These are phyloP conservation scores for Kwoniella europaea DNA, from an alignment of 768 basidiomycete species.

Conservation along the genomic window DNA sequence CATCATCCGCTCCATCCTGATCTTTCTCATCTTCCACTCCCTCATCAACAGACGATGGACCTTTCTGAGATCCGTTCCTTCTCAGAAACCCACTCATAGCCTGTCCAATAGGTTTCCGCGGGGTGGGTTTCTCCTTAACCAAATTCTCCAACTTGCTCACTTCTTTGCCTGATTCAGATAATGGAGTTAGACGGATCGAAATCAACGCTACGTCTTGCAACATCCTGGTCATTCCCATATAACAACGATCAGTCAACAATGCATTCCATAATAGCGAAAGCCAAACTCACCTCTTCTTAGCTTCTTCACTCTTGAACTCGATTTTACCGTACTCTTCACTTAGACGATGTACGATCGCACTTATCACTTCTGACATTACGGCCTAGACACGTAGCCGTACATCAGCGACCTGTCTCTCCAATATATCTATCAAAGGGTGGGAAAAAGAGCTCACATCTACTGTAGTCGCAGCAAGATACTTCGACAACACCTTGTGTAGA, in stretches of 20 bases:
- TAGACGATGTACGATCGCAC: conserved; percentile 86
- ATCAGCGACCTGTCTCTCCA: too few relatives aligned
- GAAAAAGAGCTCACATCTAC: conserved; percentile 71
- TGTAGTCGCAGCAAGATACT: conserved; percentile 76
- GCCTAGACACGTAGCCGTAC: conserved; percentile 61
- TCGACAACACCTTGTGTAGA: conserved; percentile 91
- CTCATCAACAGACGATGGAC: conserved; percentile 13
- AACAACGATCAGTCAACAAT: not conserved
- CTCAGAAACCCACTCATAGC: conserved; percentile 47
- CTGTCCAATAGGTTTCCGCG: conserved; percentile 48
- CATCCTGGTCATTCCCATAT: conserved; percentile 63
- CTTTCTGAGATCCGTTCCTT: conserved; percentile 26
- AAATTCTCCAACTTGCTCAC: conserved; percentile 83
- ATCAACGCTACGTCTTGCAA: conserved; percentile 78
- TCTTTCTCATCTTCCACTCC: conserved; percentile 16
- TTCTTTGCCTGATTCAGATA: conserved; percentile 69
- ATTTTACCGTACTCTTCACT: conserved; percentile 83
- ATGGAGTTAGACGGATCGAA: conserved; percentile 72
- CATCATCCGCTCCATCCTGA: conserved; percentile 24
- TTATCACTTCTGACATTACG: conserved; percentile 94
- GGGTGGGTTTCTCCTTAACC: conserved; percentile 75
- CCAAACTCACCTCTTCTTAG: conserved; percentile 73
- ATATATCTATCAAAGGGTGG: not conserved
- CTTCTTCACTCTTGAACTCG: conserved; percentile 79
- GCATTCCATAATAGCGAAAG: too few relatives aligned